Percentiles rank a stretch among this genome's conserved stretches.
These are phyloP conservation scores for Phytophthora tentaculata DNA, from an alignment of 352 stramenopile genomes.

Conservation along the genomic window DNA sequence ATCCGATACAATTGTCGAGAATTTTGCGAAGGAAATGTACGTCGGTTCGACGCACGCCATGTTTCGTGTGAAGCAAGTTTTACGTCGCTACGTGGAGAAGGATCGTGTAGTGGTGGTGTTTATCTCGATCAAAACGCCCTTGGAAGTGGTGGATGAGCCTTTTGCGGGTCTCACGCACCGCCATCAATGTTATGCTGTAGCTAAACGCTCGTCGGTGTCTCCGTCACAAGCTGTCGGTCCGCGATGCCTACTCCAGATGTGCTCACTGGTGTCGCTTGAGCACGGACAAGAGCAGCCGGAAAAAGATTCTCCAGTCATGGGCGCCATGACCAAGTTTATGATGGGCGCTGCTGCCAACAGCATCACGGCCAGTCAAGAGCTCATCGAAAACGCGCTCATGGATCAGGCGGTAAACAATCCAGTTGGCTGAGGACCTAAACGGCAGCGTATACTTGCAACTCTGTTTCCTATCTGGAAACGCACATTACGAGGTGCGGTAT, in stretches of 20 bases:
- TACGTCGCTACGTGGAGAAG: conserved; percentile 43
- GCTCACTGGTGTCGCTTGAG: conserved; percentile 42
- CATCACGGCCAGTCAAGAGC: conserved; percentile 41
- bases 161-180: conserved; percentile 40
- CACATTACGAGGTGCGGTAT: conserved; percentile 1
- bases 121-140: conserved; percentile 39
- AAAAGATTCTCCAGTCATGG: conserved; percentile 39
- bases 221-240: conserved; percentile 30
- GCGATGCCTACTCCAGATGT: conserved; percentile 59
- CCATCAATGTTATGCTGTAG: conserved; percentile 43
- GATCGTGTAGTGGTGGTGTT: conserved; percentile 43
- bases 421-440: conserved; percentile 6
- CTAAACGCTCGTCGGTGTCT: conserved; percentile 30
- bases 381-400: conserved; percentile 47
- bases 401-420: conserved; percentile 33
- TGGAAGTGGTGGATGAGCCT: conserved; percentile 38
- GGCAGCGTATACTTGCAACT: background rate
- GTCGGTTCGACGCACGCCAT: conserved; percentile 42
- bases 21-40: conserved; percentile 47
- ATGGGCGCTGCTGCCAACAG: conserved; percentile 41
- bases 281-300: conserved; percentile 34
- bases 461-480: background rate
- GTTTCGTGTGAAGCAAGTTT: conserved; percentile 45
- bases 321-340: conserved; percentile 49
- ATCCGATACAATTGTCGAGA: conserved; percentile 48